Base-by-base conservation (phyloP, 148 eudicot genomes). In the Nyssa sinensis region DNA sequence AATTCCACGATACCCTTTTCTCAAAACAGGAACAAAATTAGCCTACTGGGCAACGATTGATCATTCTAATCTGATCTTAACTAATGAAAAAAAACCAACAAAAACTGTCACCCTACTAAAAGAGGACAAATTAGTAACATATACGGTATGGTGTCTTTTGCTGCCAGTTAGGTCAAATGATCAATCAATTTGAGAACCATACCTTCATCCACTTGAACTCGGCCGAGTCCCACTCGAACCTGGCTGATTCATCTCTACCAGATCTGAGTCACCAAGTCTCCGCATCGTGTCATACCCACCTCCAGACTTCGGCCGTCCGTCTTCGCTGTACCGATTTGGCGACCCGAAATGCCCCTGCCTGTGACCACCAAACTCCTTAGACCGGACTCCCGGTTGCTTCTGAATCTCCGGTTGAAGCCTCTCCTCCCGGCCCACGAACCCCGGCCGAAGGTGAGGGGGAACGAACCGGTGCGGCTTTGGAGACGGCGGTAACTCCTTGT, bases 371-470 rank as follows among this genome's bases (percentile, higher is more conserved):
- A 66, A 14, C 57, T 63, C 78, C 78, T 67, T 64, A 12, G 39
- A 53, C 24, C 76, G 47, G 29, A 49, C 58, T 0, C 24, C 75
- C 61, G 24, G 67, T 19, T 79, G 75, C 76, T 64, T 78, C 69
- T 41, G 77, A 30, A 78, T 0, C 59, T 78, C 83, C 23, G 78
- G 75, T n/a, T 64, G 69, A 6, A 85, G 83, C 62, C 66, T 78
- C 76, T 83, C 85, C 71, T 88, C 89, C 75, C 67, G 74, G 14
- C 90, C 84, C 25, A 75, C 81, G 62, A 76, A 90, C 16, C 95
- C 95, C 17, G 86, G 89, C 23, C 95, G 73, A 2, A 86, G 86
- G 68, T 90, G 95, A 7, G 92, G 95, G 34, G 95, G 95, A 47
- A 90, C 88, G 64, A 90, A 90, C 70, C 83, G 83, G 28, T 84